phyloP scores from a whole-genome alignment of 2,329 filamentous ascomycete genomes.

The Ceratocystis albifundus region DNA sequence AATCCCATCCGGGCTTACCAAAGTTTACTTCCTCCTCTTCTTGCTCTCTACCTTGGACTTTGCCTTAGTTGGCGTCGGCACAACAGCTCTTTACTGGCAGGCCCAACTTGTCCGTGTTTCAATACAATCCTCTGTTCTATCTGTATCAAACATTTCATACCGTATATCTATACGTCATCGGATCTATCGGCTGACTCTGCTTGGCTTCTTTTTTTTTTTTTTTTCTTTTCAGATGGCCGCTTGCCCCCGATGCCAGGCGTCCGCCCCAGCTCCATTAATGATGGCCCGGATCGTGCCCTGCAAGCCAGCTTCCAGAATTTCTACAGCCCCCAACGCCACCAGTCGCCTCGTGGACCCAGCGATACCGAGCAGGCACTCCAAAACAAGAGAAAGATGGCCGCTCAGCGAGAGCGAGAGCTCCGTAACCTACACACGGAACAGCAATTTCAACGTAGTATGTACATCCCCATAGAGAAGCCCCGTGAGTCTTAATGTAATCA shows the following conservation, averaged over 20 bases:
- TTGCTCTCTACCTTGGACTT: slow-evolving; percentile 11
- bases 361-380: slow-evolving; percentile 98
- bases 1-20: neutral
- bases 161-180: slow-evolving; percentile 10
- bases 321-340: slow-evolving; percentile 82
- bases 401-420: slow-evolving; percentile 96
- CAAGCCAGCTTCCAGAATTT: slow-evolving; percentile 61
- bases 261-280: slow-evolving; percentile 74
- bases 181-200: slow-evolving; percentile 5
- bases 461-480: neutral
- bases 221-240: slow-evolving; percentile 51
- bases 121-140: slow-evolving; percentile 15
- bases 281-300: slow-evolving; percentile 53
- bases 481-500: neutral
- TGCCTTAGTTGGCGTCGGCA: neutral
- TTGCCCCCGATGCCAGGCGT: slow-evolving; percentile 39
- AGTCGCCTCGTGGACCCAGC: slow-evolving; percentile 66
- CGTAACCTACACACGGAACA: slow-evolving; percentile 99
- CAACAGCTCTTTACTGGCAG: neutral
- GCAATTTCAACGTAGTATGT: slow-evolving; percentile 99
- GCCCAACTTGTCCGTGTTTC: slow-evolving; percentile 16
- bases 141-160: slow-evolving; percentile 2
- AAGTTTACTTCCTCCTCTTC: slow-evolving; percentile 10
- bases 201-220: neutral
- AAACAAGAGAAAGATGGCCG: slow-evolving; percentile 97